Evolutionary conservation across 768 basidiomycete genomes (phyloP).

Genomic region (Dioszegia crocea): DNA sequence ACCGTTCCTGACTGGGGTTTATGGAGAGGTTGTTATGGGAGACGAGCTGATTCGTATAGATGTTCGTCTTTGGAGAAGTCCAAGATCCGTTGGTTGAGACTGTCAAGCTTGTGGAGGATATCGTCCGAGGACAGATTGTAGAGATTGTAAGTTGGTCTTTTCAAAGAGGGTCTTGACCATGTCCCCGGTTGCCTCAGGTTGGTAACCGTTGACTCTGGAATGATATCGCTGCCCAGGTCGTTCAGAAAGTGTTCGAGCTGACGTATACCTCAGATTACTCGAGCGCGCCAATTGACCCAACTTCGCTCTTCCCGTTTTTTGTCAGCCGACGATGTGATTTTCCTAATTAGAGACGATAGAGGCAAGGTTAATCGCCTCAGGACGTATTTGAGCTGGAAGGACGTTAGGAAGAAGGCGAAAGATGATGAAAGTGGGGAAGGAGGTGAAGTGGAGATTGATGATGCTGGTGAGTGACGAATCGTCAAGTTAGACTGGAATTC

Average conservation of each 20-base stretch:
- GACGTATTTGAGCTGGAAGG: conserved; percentile 95
- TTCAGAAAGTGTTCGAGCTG: background rate
- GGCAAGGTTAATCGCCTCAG: conserved; percentile 88
- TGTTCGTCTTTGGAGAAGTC: conserved; percentile 96
- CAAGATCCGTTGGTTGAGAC: conserved; percentile 83
- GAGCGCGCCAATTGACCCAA: conserved; percentile 77
- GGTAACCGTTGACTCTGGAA: too few relatives aligned
- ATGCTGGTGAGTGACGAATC: conserved; percentile 53
- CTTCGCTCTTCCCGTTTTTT: conserved; percentile 79
- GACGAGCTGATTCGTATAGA: conserved; percentile 54
- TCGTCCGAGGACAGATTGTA: conserved; percentile 81
- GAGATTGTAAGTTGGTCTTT: conserved; percentile 64
- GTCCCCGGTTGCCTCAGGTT: too few relatives aligned
- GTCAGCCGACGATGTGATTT: conserved; percentile 90
- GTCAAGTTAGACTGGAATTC: too few relatives aligned
- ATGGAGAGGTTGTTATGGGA: too few relatives aligned
- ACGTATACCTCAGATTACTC: conserved; percentile 66
- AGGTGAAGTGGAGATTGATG: conserved; percentile 72
- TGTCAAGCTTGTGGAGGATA: conserved; percentile 90
- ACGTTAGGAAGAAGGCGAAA: conserved; percentile 90
- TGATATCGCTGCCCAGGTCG: background rate
- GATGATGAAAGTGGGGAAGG: conserved; percentile 58
- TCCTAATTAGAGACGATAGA: conserved; percentile 88
- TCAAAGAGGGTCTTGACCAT: too few relatives aligned
- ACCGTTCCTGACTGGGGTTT: too few relatives aligned